phyloP scores from a whole-genome alignment of 345 rosid genomes.

The Geranium brycei region DNA sequence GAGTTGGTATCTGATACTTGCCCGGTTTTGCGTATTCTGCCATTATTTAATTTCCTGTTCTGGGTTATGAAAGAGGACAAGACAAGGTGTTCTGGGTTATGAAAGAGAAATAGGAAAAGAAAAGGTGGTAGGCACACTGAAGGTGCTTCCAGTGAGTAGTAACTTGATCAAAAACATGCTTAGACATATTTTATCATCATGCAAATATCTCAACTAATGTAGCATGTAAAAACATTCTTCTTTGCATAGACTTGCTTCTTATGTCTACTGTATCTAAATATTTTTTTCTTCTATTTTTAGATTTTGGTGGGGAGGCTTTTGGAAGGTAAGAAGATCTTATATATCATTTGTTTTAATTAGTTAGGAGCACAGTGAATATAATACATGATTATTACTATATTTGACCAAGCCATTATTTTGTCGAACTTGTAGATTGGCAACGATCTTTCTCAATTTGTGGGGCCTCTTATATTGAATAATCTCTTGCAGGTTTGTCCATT shows the following conservation, averaged over 20 bases:
- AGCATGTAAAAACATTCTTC: not conserved
- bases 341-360: not conserved
- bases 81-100: not conserved
- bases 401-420: not conserved
- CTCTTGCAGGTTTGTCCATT: constrained; percentile 51
- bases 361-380: constrained; percentile 2
- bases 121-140: not conserved
- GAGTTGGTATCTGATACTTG: not conserved
- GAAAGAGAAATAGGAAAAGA: not conserved
- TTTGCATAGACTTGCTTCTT: not conserved
- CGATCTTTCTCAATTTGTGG: constrained; percentile 88
- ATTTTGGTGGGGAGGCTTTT: constrained; percentile 98
- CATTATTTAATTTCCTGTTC: no score
- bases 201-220: not conserved
- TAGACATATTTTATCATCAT: not conserved
- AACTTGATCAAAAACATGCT: not conserved
- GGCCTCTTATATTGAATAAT: constrained; percentile 74
- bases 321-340: constrained; percentile 59
- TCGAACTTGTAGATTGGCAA: constrained; percentile 54
- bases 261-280: constrained; percentile 11
- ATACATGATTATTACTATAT: not conserved
- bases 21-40: not conserved
- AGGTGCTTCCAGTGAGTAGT: not conserved
- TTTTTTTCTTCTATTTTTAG: constrained; percentile 27
- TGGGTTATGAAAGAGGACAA: not conserved